Percentiles rank a stretch among this genome's conserved stretches.
phyloP scores from a whole-genome alignment of 2,329 filamentous ascomycete species.

The Kalaharituber pfeilii region DNA sequence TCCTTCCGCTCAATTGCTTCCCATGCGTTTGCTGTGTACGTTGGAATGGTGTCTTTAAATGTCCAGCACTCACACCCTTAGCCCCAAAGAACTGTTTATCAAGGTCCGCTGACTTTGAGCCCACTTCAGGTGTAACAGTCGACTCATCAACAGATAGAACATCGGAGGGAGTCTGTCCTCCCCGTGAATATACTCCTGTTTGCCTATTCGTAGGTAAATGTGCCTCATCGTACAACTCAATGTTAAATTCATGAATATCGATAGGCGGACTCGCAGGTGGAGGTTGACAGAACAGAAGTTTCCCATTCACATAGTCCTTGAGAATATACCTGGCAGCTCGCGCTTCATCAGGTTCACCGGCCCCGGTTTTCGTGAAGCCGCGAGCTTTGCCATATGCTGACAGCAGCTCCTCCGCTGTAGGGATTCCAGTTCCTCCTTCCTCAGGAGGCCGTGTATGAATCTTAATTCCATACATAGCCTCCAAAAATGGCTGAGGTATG shows the following conservation, averaged over 20 bases:
- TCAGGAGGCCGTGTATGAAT: constrained; percentile 65
- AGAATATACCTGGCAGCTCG: constrained; percentile 75
- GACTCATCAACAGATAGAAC: constrained; percentile 26
- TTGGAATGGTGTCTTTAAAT: constrained; percentile 66
- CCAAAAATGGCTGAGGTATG: constrained; percentile 74
- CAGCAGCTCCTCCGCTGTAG: constrained; percentile 71
- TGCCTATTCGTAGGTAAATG: constrained; percentile 59
- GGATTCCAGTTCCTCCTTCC: constrained; percentile 78
- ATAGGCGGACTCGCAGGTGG: constrained; percentile 50
- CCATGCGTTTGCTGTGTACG: constrained; percentile 51
- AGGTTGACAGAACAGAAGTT: constrained; percentile 79
- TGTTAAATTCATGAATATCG: constrained; percentile 65
- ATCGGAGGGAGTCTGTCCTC: constrained; percentile 22
- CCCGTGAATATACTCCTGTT: constrained; percentile 5
- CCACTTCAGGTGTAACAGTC: constrained; percentile 36
- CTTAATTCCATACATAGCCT: constrained; percentile 84
- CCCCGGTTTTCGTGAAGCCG: constrained; percentile 76
- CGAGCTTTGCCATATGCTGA: constrained; percentile 72
- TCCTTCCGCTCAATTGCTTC: constrained; percentile 65
- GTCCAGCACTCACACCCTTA: constrained; percentile 43
- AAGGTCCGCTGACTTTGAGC: constrained; percentile 56
- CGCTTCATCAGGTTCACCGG: constrained; percentile 83
- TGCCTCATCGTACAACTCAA: constrained; percentile 64
- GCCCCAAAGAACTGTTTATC: constrained; percentile 81
- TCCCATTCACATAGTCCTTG: constrained; percentile 78